These are phyloP conservation scores for Vanrija humicola DNA, from an alignment of 1,284 basidiomycete species.

Conservation along the genomic window DNA sequence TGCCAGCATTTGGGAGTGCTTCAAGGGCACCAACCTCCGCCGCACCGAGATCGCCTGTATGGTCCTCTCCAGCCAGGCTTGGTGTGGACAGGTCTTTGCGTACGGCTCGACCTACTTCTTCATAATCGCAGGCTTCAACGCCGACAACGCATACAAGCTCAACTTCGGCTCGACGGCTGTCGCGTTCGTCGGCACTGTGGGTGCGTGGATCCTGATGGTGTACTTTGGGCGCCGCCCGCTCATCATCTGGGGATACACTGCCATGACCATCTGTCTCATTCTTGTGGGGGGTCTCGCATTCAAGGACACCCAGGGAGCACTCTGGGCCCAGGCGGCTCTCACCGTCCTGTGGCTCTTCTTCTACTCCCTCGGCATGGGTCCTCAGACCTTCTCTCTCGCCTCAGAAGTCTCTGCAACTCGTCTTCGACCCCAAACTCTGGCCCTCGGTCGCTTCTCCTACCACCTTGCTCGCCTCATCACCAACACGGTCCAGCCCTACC, in stretches of 20 bases:
- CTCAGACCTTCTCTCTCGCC: slow-evolving; percentile 38
- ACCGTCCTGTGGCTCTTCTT: not conserved
- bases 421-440: slow-evolving; percentile 53
- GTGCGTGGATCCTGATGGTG: not conserved
- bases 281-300: slow-evolving; percentile 31
- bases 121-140: not conserved
- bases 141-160: not conserved
- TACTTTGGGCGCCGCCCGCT: slow-evolving; percentile 26
- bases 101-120: not conserved
- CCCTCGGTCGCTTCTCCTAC: slow-evolving; percentile 48
- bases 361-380: not conserved
- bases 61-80: not conserved
- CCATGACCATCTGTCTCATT: slow-evolving; percentile 12
- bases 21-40: slow-evolving; percentile 46
- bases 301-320: not conserved
- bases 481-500: not conserved
- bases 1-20: slow-evolving; percentile 36
- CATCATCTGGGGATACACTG: slow-evolving; percentile 17
- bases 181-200: not conserved
- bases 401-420: slow-evolving; percentile 51
- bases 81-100: not conserved
- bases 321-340: not conserved
- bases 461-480: slow-evolving; percentile 28
- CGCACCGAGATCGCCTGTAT: slow-evolving; percentile 46
- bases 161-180: not conserved